Base-by-base conservation (phyloP, 176 grass and related monocot species). In the Juncus effusus region DNA sequence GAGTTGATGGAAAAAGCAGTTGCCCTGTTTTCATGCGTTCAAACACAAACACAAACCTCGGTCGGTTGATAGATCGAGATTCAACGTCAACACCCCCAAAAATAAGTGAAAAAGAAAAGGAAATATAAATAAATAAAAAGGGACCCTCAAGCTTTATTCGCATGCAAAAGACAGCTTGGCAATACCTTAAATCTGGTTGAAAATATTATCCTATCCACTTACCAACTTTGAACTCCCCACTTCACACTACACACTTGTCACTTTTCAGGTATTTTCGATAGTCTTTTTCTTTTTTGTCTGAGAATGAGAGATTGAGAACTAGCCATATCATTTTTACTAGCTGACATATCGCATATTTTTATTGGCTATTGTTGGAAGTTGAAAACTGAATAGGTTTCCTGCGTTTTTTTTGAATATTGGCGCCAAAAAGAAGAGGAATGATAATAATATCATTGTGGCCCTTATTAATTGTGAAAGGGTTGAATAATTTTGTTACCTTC, bases 41-140 rank as follows among this genome's bases (percentile, higher is more conserved):
- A 70, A 54, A 15, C 56, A 40, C 11, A 38, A 58, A 39, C 52
- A 58, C 40, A 19, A 38, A 16, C 16, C 7, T 3, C n/a, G 67
- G 67, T 70, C 67, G 67, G 67, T 70, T 13, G 7, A 42, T 70
- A 51, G 53, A 70, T 70, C 67, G 53, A 58, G 67, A 70, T 70
- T 58, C n/a, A 6, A 56, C 4, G 44, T 6, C 44, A 47, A 47
- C 44, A 47, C 44, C 44, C 44, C 44, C 44, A 47, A 47, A 47
- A 47, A 47, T 9, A 47, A 6, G 38, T 56, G 5, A 40, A 13
- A 65, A 3, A 51, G 1, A 37, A 3, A 50, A 51, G 37, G 50
- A 50, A 49, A 28, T 28, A 28, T 28, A 65, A 11, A 13, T 10
- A 15, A 51, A 6, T 9, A 49, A 50, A 40, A 38, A 56, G 64